Conservation (phyloP, 2,329 filamentous ascomycete genomes). For the Aciculosporium take region DNA sequence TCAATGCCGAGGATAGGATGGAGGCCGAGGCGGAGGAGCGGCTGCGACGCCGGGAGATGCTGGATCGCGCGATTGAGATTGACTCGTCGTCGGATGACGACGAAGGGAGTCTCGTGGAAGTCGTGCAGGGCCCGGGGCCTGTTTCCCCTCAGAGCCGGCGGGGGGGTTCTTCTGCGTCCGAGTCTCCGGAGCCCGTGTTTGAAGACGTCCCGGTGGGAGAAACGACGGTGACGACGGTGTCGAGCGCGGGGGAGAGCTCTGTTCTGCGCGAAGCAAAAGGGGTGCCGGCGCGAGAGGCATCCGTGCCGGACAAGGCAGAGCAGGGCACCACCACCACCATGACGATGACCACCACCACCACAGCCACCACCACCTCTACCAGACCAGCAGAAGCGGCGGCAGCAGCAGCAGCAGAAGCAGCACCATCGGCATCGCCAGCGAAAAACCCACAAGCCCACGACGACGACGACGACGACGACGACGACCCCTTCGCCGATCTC, state of each 20-base stretch:
- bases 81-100: conserved; percentile 46
- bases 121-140: conserved; percentile 40
- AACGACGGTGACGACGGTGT: not conserved
- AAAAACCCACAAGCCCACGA: conserved; percentile 19
- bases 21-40: conserved; percentile 42
- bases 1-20: conserved; percentile 49
- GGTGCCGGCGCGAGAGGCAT: not conserved
- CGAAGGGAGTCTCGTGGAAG: conserved; percentile 41
- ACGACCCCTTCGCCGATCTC: conserved; percentile 36
- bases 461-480: conserved; percentile 19
- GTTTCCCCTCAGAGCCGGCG: conserved; percentile 16
- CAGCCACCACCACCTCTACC: no score
- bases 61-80: conserved; percentile 44
- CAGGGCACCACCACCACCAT: not conserved
- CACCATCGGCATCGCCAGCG: not conserved
- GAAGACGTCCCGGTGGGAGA: conserved; percentile 21
- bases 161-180: conserved; percentile 5
- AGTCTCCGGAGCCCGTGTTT: conserved; percentile 23
- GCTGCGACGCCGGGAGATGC: conserved; percentile 25
- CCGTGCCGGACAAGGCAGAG: not conserved
- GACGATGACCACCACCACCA: no score
- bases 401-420: not conserved
- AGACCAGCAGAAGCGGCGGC: not conserved
- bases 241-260: not conserved
- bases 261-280: not conserved